Percentiles rank a stretch among this genome's conserved stretches.
Evolutionary conservation across 2,329 filamentous ascomycete species (phyloP).

Genomic region (Aspergillus sergii): DNA sequence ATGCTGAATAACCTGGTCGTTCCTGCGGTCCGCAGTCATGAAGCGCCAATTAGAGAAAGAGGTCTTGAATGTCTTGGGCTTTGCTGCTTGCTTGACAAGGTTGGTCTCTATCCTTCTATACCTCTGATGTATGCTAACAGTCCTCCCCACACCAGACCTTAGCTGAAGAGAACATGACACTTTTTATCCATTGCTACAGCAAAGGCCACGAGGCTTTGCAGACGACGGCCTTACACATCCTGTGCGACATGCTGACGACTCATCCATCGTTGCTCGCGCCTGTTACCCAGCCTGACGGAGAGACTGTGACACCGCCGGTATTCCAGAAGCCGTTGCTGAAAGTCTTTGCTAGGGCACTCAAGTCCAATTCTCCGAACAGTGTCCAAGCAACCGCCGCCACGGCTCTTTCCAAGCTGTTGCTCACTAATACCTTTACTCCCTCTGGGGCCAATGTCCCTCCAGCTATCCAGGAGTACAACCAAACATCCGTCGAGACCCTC

Average conservation of each 20-base stretch:
- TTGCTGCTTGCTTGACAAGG: slow-evolving; percentile 86
- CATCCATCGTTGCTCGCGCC: slow-evolving; percentile 76
- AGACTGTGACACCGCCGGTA: slow-evolving; percentile 52
- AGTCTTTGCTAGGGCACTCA: slow-evolving; percentile 81
- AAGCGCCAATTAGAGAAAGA: slow-evolving; percentile 87
- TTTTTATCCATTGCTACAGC: slow-evolving; percentile 95
- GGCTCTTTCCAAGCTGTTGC: slow-evolving; percentile 81
- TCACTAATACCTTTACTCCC: slow-evolving; percentile 69
- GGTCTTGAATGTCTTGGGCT: slow-evolving; percentile 87
- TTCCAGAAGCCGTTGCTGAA: slow-evolving; percentile 71
- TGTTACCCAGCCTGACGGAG: slow-evolving; percentile 46
- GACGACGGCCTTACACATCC: slow-evolving; percentile 84
- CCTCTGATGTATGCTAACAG: background rate
- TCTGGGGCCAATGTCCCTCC: slow-evolving; percentile 56
- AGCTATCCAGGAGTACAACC: slow-evolving; percentile 47
- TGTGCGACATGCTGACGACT: slow-evolving; percentile 89
- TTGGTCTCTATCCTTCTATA: slow-evolving; percentile 34
- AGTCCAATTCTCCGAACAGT: slow-evolving; percentile 67
- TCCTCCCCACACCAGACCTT: slow-evolving; percentile 58
- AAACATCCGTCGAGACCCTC: slow-evolving; percentile 69
- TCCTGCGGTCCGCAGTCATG: slow-evolving; percentile 89
- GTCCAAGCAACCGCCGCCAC: slow-evolving; percentile 81
- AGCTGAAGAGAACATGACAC: slow-evolving; percentile 84
- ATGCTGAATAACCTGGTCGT: slow-evolving; percentile 98
- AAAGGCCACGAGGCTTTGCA: slow-evolving; percentile 90